Evolutionary conservation across 352 stramenopile species (phyloP), one percentile per base, ranked within the genome.

Genomic region (Peronospora destructor): DNA sequence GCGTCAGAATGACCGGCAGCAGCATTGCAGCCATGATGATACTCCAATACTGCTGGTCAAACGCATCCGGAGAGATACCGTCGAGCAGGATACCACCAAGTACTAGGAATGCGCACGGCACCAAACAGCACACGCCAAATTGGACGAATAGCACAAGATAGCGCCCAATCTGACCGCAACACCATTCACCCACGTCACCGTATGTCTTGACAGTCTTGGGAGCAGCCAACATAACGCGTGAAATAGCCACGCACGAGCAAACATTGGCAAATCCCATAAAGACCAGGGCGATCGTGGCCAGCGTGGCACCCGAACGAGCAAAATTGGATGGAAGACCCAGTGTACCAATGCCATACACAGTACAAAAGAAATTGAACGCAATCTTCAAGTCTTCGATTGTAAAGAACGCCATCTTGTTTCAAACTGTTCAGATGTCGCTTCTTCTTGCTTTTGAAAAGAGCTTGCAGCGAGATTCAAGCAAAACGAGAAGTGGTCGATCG

Each of bases 251-350:
- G 17, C 66, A 84, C 12, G 74, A 74, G 53, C 59, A 76, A 54
- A 84, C 65, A 57, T 85, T 85, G 45, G 66, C 68, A 35, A 78
- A 68, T 0, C 66, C 74, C 74, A 85, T 85, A 51, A 84, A 64
- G 32, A 81, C 35, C 32, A 82, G 43, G 10, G 74, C 74, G 33
- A 76, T 61, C 8, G 61, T 70, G 30, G 72, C 72, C 28, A 73
- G 64, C 7, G 61, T 57, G 2, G 61, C 61, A 0, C 74, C 74
- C 2, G 74, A 76, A 14, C 74, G 74, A 12, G 74, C 64, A 50
- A 80, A 86, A 53, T 84, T 86, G 45, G 66, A 74, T 14, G 75
- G 73, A 9, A 86, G 56, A 23, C 73, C 70, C 4, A 86, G 64
- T 29, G 75, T 84, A 23, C 75, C 75, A 41, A 86, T 82, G 45